Percentiles rank a stretch among this genome's conserved stretches.
Conservation (phyloP, 495 filamentous ascomycete species). For the Neurospora sublineolata region DNA sequence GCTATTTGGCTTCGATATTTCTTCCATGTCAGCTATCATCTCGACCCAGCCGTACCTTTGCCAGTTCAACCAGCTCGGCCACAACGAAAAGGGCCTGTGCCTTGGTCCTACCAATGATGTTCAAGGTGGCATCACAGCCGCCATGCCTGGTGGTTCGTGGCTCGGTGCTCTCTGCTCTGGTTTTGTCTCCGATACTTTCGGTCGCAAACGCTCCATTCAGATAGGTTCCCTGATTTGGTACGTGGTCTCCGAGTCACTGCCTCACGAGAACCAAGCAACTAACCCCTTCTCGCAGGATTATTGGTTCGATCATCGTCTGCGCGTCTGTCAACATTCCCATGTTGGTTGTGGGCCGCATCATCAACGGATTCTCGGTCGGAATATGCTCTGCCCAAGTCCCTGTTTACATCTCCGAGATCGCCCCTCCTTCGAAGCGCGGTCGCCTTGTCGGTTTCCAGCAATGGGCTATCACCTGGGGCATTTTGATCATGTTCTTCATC, state of each 20-base stretch:
- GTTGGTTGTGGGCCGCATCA: slow-evolving; percentile 61
- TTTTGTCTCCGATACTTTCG: slow-evolving; percentile 52
- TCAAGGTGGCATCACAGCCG: slow-evolving; percentile 52
- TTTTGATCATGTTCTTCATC: slow-evolving; percentile 66
- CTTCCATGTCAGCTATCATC: slow-evolving; percentile 71
- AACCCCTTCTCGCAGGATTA: slow-evolving; percentile 16
- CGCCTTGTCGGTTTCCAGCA: slow-evolving; percentile 61
- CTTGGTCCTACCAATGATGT: slow-evolving; percentile 35
- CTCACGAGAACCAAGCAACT: not conserved
- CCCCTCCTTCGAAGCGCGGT: slow-evolving; percentile 57
- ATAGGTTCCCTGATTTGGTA: slow-evolving; percentile 53
- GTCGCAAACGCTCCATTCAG: slow-evolving; percentile 57
- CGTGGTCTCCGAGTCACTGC: slow-evolving; percentile 5
- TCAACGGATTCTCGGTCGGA: slow-evolving; percentile 67
- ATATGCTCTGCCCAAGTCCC: slow-evolving; percentile 72
- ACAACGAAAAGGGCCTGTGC: slow-evolving; percentile 29
- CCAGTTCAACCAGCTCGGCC: slow-evolving; percentile 47
- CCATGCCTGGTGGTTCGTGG: slow-evolving; percentile 69
- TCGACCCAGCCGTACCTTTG: slow-evolving; percentile 48
- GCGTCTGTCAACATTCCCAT: slow-evolving; percentile 64
- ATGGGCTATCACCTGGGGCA: slow-evolving; percentile 75
- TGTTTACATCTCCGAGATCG: slow-evolving; percentile 65
- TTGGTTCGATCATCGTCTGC: slow-evolving; percentile 57
- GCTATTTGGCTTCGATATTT: slow-evolving; percentile 75
- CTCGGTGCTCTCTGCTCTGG: slow-evolving; percentile 60